A percentile compares a stretch with the other conserved stretches of the same genome.
Evolutionary conservation across 1,139 yeast genomes (phyloP).

Genomic region (Geotrichum carabidarum): DNA sequence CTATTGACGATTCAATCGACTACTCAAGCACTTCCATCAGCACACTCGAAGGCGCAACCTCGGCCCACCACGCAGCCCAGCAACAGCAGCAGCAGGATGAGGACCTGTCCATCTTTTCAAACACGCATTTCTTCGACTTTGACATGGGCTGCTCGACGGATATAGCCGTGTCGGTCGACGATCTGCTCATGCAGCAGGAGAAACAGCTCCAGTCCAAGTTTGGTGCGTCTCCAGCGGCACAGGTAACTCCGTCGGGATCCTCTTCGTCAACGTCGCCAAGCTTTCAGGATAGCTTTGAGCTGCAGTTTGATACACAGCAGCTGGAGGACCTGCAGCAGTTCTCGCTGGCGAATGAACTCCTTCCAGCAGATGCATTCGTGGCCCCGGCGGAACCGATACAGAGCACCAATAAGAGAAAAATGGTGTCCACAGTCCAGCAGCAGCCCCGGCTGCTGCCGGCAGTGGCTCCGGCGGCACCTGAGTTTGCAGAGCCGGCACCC

Average conservation of each 20-base stretch:
- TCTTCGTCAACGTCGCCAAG: neutral
- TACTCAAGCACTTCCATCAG: conserved; percentile 2
- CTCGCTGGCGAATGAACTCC: conserved; percentile 16
- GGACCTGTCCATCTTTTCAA: conserved; percentile 41
- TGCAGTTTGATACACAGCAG: conserved; percentile 6
- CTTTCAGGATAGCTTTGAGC: conserved; percentile 1
- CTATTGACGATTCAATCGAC: conserved; percentile 18
- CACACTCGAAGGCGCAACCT: neutral
- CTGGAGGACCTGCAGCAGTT: conserved; percentile 16
- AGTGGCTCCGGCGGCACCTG: neutral
- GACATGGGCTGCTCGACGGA: conserved; percentile 43
- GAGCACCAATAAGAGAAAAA: too few relatives aligned
- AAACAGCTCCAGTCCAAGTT: conserved; percentile 26
- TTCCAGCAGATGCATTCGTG: conserved; percentile 1
- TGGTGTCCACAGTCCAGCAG: neutral
- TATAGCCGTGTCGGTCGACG: conserved; percentile 40
- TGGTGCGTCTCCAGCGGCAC: conserved; percentile 22
- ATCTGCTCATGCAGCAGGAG: conserved; percentile 40
- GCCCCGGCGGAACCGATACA: too few relatives aligned
- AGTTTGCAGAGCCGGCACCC: neutral
- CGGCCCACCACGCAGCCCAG: neutral
- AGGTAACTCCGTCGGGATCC: neutral
- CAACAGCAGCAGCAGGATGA: conserved; percentile 28
- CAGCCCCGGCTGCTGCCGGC: too few relatives aligned
- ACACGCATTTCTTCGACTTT: conserved; percentile 43